Evolutionary conservation across 441 rosid genomes (phyloP), one percentile per base, ranked within the genome.

Genomic region (Breynia disticha): DNA sequence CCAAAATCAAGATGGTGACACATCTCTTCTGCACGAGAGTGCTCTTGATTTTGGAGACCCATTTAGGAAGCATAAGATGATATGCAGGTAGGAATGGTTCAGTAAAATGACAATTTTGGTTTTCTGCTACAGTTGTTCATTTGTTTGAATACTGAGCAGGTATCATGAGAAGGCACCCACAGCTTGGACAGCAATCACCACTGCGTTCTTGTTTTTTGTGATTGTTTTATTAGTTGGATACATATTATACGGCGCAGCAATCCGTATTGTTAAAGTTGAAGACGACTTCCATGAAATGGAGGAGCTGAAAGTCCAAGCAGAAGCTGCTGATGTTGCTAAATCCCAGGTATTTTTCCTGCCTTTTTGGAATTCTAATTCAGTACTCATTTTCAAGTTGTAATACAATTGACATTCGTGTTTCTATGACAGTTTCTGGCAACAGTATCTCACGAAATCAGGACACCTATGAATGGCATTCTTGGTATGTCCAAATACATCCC

Each of bases 401-500:
- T 41, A 21, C 49, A 48, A 37, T 41, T 57, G 19, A 54, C 16
- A 15, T 41, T 48, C 22, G 28, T 22, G 46, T 59, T 72, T 49
- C 63, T 66, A 46, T 65, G 61, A 46, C 79, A 81, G 87, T 88
- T 88, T 77, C 79, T 88, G 58, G 97, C 95, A 37, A 89, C 95
- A 0, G 97, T 89, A 50, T 89, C 98, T 51, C 98, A 93, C 57
- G 98, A 93, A 75, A 88, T 93, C 21, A 81, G 96, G 60, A 93
- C 98, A 53, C 98, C 98, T 0, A 93, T 93, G 98, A 93, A 93
- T 77, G 97, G 98, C 57, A 80, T 93, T 66, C 98, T 88, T 13
- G 98, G 98, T 86, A 81, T 17, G 70, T 57, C 16, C 19, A 11
- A 6, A 53, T 54, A 47, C 45, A 17, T 52, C 18, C 48, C 72